Evolutionary conservation across 2,329 filamentous ascomycete genomes (phyloP), one percentile per base, ranked within the genome.

Genomic region (Ophiocordyceps unilateralis): DNA sequence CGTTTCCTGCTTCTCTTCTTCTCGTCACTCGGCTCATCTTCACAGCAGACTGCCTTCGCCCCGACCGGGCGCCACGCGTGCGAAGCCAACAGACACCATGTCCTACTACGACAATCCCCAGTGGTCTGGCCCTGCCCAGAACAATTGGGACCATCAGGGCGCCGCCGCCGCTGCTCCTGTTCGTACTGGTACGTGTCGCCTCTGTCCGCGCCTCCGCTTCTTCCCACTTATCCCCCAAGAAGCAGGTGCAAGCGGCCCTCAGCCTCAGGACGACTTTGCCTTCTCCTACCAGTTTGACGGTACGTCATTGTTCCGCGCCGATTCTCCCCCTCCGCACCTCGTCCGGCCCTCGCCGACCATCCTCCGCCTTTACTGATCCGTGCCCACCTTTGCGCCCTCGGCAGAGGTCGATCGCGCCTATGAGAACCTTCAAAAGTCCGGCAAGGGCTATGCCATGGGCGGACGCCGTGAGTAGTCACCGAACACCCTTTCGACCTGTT

Each of bases 401-500:
- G 41, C 57, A 94, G 91, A 98, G 76, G 87, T 98, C 55, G 91
- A 96, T 51, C 82, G 89, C 59, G 89, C 89, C 52, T 79, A 89
- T 56, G 91, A 96, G 58, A 96, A 96, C 63, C 75, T 98, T 47
- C 75, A 89, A 57, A 96, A 96, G 74, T 94, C 88, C 61, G 88
- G 88, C 56, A 96, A 96, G 70, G 80, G 88, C 66, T 91, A 89
- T 64, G 77, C 72, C 56, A 66, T 67, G 57, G 70, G 70, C 56
- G 74, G 69, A 55, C 85, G 91, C 63, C 83, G 88, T 72, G 85
- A 94, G 66, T 46, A 19, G 2, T 19, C 15, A 19, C 32, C 7
- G 15, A 36, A 36, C 2, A 8, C n/a, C 5, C 32, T 15, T 11
- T 9, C 28, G 12, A 15, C 28, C 7, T 15, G 28, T 15, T 15